Conservation (phyloP, 164 flowering plant species). For the Vitis vinifera region DNA sequence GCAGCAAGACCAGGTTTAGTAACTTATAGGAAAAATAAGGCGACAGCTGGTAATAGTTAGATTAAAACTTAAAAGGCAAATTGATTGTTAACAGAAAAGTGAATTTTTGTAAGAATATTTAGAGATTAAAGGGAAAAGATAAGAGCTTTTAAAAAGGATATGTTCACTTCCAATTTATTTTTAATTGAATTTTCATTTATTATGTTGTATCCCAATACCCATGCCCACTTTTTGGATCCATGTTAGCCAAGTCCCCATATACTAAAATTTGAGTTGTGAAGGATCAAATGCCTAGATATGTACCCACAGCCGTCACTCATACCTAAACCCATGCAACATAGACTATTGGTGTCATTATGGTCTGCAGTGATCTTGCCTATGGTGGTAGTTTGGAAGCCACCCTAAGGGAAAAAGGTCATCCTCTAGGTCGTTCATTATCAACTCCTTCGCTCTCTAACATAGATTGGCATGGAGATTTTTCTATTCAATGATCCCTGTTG, state of each 20-base stretch:
- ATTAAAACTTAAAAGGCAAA: constrained; percentile 82
- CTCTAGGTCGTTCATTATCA: constrained; percentile 68
- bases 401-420: constrained; percentile 79
- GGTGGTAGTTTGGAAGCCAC: constrained; percentile 96
- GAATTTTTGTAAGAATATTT: too few species aligned
- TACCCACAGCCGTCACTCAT: too few species aligned
- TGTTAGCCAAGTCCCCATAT: too few species aligned
- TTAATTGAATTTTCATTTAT: too few species aligned
- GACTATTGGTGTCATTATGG: constrained; percentile 84
- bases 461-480: constrained; percentile 99
- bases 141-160: too few species aligned
- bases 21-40: constrained; percentile 62
- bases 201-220: too few species aligned
- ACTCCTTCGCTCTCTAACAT: constrained; percentile 83
- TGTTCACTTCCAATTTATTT: too few species aligned
- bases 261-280: too few species aligned
- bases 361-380: constrained; percentile 88
- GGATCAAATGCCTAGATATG: too few species aligned
- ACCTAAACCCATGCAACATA: too few species aligned
- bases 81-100: constrained; percentile 33
- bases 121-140: too few species aligned
- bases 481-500: constrained; percentile 80
- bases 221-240: too few species aligned
- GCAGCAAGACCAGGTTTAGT: constrained; percentile 73
- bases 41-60: constrained; percentile 87